A percentile compares a stretch with the other conserved stretches of the same genome.
Evolutionary conservation across 805 yeast species (phyloP).

Genomic region (Dipodascopsis tothii): DNA sequence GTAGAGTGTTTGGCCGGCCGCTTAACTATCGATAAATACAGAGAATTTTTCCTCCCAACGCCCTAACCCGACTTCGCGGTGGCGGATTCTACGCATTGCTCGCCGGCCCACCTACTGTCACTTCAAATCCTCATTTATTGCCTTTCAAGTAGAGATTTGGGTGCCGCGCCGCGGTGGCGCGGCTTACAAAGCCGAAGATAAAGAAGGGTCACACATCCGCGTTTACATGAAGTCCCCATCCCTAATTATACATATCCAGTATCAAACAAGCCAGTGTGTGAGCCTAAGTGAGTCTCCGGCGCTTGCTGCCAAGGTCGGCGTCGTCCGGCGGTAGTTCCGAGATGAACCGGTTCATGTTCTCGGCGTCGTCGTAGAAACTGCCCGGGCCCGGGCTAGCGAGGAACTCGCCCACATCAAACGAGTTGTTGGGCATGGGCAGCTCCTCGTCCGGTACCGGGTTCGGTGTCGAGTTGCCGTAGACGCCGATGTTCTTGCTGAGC

Average conservation of each 20-base stretch:
- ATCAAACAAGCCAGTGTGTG: too few relatives aligned
- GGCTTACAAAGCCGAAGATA: too few relatives aligned
- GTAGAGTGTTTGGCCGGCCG: too few relatives aligned
- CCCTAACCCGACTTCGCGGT: not conserved
- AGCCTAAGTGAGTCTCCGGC: not conserved
- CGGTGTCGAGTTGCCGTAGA: conserved; percentile 2
- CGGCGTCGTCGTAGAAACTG: conserved; percentile 7
- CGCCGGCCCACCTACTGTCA: too few relatives aligned
- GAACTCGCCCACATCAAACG: conserved; percentile 28
- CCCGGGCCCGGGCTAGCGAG: conserved; percentile 16
- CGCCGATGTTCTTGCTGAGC: conserved; percentile 19
- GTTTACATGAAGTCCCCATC: not conserved
- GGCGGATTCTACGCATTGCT: too few relatives aligned
- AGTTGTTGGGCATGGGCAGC: conserved; percentile 1
- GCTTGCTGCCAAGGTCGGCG: not conserved
- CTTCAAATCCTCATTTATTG: too few relatives aligned
- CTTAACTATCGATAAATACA: too few relatives aligned
- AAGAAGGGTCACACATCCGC: not conserved
- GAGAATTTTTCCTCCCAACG: not conserved
- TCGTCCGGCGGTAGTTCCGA: not conserved
- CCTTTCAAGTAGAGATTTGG: too few relatives aligned
- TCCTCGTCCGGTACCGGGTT: not conserved
- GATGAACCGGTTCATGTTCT: not conserved
- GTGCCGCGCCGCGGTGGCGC: too few relatives aligned
- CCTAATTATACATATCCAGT: not conserved